Conservation (phyloP, 192 early-diverging fungal species). For the Phlyctochytrium arcticum region DNA sequence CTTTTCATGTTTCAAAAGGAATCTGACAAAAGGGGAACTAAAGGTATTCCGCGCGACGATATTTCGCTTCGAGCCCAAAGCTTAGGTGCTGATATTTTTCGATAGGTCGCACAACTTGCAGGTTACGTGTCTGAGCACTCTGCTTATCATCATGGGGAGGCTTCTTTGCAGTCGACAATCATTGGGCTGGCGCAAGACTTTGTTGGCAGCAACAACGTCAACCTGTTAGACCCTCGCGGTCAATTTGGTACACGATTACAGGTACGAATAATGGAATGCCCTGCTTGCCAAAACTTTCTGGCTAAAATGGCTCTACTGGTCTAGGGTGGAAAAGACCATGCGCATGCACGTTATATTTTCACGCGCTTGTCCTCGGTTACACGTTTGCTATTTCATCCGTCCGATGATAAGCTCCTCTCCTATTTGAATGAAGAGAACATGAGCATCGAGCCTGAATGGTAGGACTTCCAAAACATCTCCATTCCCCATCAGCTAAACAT, state of each 20-base stretch:
- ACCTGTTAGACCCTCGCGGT: constrained; percentile 70
- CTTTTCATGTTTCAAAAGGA: constrained; percentile 71
- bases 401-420: constrained; percentile 71
- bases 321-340: constrained; percentile 80
- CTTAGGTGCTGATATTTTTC: too few species aligned
- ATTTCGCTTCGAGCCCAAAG: neutral
- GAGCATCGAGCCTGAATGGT: constrained; percentile 79
- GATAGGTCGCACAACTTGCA: constrained; percentile 70
- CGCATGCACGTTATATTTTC: constrained; percentile 91
- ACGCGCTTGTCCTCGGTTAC: constrained; percentile 62
- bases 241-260: constrained; percentile 79
- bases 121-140: constrained; percentile 79
- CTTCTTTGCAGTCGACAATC: constrained; percentile 69
- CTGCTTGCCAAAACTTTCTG: too few species aligned
- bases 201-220: constrained; percentile 89
- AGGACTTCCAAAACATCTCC: neutral
- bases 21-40: constrained; percentile 61
- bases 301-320: neutral
- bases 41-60: constrained; percentile 44
- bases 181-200: constrained; percentile 83
- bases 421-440: constrained; percentile 77
- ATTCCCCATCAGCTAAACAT: neutral
- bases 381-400: constrained; percentile 62
- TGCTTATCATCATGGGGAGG: constrained; percentile 90
- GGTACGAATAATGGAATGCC: constrained; percentile 23